Percentiles rank a stretch among this genome's conserved stretches.
phyloP scores from a whole-genome alignment of 1,139 yeast genomes.

The Suhomyces ambrosiae region DNA sequence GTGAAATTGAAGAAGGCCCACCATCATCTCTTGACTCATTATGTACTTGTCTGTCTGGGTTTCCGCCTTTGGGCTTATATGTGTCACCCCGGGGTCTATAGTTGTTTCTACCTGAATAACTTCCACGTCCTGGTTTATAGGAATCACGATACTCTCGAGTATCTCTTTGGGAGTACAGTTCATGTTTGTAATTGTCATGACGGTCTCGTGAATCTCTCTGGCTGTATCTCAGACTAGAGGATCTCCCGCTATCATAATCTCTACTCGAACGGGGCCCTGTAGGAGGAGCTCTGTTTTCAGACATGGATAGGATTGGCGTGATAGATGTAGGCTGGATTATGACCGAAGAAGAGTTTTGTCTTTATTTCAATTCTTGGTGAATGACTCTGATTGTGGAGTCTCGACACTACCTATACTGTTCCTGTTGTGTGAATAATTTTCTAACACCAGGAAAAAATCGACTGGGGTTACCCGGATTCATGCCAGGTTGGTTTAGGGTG shows the following conservation, averaged over 20 bases:
- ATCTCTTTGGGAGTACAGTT: slow-evolving; percentile 7
- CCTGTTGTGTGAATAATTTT: slow-evolving; percentile 5
- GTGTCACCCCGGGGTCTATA: slow-evolving; percentile 18
- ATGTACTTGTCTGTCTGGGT: slow-evolving; percentile 8
- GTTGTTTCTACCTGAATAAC: slow-evolving; percentile 14
- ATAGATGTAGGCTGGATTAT: too few species aligned
- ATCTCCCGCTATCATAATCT: slow-evolving; percentile 17
- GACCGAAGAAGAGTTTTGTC: too few species aligned
- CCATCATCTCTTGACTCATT: slow-evolving; percentile 8
- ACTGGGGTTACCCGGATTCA: slow-evolving; percentile 8
- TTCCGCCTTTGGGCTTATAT: slow-evolving; percentile 12
- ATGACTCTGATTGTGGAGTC: not conserved
- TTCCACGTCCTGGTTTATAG: slow-evolving; percentile 14
- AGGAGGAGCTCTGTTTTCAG: slow-evolving; percentile 48
- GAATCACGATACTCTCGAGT: slow-evolving; percentile 8
- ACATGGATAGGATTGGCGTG: too few species aligned
- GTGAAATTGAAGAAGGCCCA: not conserved
- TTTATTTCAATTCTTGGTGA: not conserved
- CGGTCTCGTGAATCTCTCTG: slow-evolving; percentile 7
- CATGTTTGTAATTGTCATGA: slow-evolving; percentile 5
- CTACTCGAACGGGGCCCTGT: slow-evolving; percentile 38
- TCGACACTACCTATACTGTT: not conserved
- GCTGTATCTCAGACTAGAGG: slow-evolving; percentile 9
- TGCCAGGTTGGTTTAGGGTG: not conserved
- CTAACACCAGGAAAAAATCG: slow-evolving; percentile 2